Evolutionary conservation across 1,284 basidiomycete species (phyloP), one percentile per base, ranked within the genome.

Genomic region (Gastroboletus turbinatus): DNA sequence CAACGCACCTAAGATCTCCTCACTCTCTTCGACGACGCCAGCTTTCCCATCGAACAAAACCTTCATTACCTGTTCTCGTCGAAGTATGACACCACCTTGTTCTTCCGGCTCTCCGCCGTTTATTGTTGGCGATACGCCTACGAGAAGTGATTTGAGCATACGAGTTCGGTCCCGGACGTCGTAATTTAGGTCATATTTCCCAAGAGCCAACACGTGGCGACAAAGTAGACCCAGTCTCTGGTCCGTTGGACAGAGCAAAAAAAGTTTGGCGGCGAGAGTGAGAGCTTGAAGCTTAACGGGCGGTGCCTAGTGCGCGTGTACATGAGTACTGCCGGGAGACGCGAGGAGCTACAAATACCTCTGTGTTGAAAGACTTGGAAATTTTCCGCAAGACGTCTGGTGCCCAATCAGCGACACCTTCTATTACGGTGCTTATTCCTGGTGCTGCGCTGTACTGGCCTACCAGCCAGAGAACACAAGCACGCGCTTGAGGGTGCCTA

Each of bases 141-240:
- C 71, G 7, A 95, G 76, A 4, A 96, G 79, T 3, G 86, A 82
- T n/a, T 78, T 74, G 16, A 96, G 70, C 81, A 94, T 90, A 43
- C 95, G 80, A 5, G 85, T 88, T 19, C 94, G 85, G 71, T 97
- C 95, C 35, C 95, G 82, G 32, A 97, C 88, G 64, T 96, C 93
- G 70, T 92, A 96, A 65, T 90, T 84, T 14, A 75, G 64, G 70
- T 98, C 96, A 70, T 95, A 98, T 54, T 90, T 82, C 2, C 92
- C 94, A n/a, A 97, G 81, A 1, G 82, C 80, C 61, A 95, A 84
- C 16, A 93, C 82, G 67, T 97, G 92, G 53, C 79, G 81, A 52
- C 79, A 78, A 50, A 97, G 70, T 33, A 84, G 69, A 59, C 71
- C 67, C 10, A 91, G 61, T 1, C 73, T 78, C 45, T 73, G 72